These are phyloP conservation scores for Agaricus bisporus DNA, from an alignment of 768 basidiomycete genomes.

Conservation along the genomic window DNA sequence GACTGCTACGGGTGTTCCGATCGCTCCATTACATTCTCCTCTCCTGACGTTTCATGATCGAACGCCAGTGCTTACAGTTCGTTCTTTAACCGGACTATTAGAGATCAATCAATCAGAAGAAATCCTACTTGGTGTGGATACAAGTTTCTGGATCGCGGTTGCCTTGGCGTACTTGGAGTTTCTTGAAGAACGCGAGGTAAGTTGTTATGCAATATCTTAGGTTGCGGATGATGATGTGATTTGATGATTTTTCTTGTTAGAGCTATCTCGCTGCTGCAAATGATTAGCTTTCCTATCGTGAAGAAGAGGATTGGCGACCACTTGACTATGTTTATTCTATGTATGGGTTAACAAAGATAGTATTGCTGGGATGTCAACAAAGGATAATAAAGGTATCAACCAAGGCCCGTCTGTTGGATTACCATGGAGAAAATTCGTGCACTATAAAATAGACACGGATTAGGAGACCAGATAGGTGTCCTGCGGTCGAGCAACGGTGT, in stretches of 20 bases:
- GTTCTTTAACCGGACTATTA: constrained; percentile 53
- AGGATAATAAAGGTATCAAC: too few species aligned
- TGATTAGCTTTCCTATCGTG: constrained; percentile 24
- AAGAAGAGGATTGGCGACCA: background rate
- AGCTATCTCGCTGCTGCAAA: constrained; percentile 51
- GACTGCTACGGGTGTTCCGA: constrained; percentile 1
- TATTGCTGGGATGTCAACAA: too few species aligned
- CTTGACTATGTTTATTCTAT: background rate
- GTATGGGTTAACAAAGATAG: background rate
- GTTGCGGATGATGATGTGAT: background rate
- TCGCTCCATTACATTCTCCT: constrained; percentile 23
- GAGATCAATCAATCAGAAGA: constrained; percentile 58
- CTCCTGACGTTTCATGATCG: constrained; percentile 66
- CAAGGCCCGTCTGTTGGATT: too few species aligned
- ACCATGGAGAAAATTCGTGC: too few species aligned
- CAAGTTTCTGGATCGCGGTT: constrained; percentile 73
- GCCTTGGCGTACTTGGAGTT: constrained; percentile 75
- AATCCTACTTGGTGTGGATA: constrained; percentile 58
- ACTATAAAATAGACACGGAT: too few species aligned
- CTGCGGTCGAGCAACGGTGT: too few species aligned
- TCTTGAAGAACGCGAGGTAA: constrained; percentile 70
- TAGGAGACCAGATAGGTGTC: too few species aligned
- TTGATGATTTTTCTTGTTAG: constrained; percentile 22
- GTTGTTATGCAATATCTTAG: constrained; percentile 16
- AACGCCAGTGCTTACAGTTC: constrained; percentile 58